Evolutionary conservation across 2,329 filamentous ascomycete genomes (phyloP).

Genomic region (Botryotinia globosa): DNA sequence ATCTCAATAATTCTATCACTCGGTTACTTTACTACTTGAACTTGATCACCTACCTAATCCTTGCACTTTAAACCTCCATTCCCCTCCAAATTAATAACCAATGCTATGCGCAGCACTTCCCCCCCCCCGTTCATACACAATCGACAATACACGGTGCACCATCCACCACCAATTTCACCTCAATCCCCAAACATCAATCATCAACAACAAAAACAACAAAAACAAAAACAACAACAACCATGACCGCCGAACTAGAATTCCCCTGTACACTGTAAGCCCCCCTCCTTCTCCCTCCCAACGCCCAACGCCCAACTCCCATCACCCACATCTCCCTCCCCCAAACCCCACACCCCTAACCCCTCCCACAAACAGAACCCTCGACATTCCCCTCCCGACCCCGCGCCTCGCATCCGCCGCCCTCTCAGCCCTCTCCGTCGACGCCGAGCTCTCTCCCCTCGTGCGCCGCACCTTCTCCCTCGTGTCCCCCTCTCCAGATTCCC

Average conservation of each 20-base stretch:
- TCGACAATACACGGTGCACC: not conserved
- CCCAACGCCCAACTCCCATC: too few species aligned
- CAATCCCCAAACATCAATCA: not conserved
- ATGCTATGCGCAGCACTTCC: constrained; percentile 7
- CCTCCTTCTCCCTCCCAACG: not conserved
- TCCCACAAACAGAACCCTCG: constrained; percentile 30
- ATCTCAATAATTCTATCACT: not conserved
- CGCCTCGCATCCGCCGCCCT: constrained; percentile 76
- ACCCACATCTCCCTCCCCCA: not conserved
- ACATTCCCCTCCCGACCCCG: constrained; percentile 69
- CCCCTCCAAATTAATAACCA: not conserved
- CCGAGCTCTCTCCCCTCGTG: constrained; percentile 84
- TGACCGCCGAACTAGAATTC: constrained; percentile 47
- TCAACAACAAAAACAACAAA: not conserved
- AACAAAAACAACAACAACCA: constrained; percentile 7
- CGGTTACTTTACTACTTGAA: not conserved
- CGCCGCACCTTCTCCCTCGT: constrained; percentile 64
- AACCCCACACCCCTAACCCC: not conserved
- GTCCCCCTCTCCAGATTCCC: constrained; percentile 24
- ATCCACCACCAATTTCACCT: not conserved
- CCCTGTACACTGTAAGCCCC: constrained; percentile 60
- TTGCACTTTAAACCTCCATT: not conserved
- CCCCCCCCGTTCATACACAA: not conserved
- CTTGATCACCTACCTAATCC: not conserved
- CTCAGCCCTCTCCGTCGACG: constrained; percentile 76